Conservation (phyloP, 2,329 filamentous ascomycete species). For the Venturia aucupariae region DNA sequence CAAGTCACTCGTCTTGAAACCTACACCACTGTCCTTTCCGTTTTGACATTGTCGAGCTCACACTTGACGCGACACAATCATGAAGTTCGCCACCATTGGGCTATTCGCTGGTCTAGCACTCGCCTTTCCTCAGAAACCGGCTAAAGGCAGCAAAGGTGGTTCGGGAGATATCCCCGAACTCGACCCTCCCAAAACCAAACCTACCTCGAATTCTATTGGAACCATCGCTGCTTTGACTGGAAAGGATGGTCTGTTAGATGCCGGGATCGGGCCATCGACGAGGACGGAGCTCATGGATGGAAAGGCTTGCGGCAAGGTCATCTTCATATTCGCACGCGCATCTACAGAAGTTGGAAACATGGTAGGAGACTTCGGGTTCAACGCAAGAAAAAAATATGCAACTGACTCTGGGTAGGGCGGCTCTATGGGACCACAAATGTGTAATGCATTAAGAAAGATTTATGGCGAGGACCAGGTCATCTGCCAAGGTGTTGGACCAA, state of each 20-base stretch:
- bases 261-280: background rate
- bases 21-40: constrained; percentile 1
- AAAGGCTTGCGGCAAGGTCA: constrained; percentile 22
- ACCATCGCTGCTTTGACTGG: constrained; percentile 6
- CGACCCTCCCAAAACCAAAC: background rate
- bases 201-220: background rate
- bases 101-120: background rate
- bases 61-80: background rate
- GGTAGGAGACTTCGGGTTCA: constrained; percentile 21
- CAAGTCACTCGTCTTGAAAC: background rate
- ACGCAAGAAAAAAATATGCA: background rate
- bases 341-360: constrained; percentile 42
- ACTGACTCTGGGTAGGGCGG: constrained; percentile 16
- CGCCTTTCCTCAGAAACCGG: background rate
- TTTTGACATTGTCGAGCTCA: background rate
- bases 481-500: constrained; percentile 8
- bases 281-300: background rate
- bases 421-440: constrained; percentile 16
- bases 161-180: background rate
- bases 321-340: constrained; percentile 42
- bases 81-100: background rate
- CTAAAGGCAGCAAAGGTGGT: background rate
- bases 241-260: constrained; percentile 8
- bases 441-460: constrained; percentile 8
- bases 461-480: constrained; percentile 4